Conservation (phyloP, 2,329 filamentous ascomycete species). For the Aspergillus felis region DNA sequence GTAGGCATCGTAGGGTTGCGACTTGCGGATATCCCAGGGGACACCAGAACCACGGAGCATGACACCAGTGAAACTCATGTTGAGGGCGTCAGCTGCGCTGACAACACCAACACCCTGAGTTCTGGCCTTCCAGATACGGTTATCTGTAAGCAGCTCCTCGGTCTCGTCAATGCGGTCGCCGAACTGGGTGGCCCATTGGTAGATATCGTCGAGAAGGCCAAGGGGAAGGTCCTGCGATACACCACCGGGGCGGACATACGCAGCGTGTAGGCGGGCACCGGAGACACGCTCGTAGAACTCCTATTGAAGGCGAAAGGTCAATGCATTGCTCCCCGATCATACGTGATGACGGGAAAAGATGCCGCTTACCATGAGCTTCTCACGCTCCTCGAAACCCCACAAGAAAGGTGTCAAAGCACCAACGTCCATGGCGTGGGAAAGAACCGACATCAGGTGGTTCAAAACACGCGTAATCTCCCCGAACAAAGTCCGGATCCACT, state of each 20-base stretch:
- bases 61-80: conserved; percentile 93
- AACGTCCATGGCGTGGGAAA: conserved; percentile 98
- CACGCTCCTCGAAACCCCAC: conserved; percentile 99
- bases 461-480: conserved; percentile 89
- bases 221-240: conserved; percentile 93
- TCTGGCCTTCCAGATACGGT: conserved; percentile 97
- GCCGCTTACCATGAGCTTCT: conserved; percentile 90
- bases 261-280: conserved; percentile 92
- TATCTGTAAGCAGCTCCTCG: conserved; percentile 96
- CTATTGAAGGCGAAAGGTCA: conserved; percentile 46
- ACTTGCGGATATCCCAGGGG: conserved; percentile 95
- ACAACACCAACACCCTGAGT: conserved; percentile 90
- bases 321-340: conserved; percentile 3
- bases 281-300: conserved; percentile 99
- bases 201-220: conserved; percentile 95
- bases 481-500: conserved; percentile 95
- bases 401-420: conserved; percentile 96
- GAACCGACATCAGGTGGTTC: conserved; percentile 96
- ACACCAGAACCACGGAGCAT: conserved; percentile 97
- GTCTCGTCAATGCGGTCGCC: conserved; percentile 98
- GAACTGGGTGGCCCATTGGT: conserved; percentile 99
- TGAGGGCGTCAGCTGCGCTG: conserved; percentile 86
- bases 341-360: background rate
- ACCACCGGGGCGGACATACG: conserved; percentile 93
- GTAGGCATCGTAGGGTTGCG: conserved; percentile 94